phyloP scores from a whole-genome alignment of 305 asterid genomes.

The Solanum hybrid region DNA sequence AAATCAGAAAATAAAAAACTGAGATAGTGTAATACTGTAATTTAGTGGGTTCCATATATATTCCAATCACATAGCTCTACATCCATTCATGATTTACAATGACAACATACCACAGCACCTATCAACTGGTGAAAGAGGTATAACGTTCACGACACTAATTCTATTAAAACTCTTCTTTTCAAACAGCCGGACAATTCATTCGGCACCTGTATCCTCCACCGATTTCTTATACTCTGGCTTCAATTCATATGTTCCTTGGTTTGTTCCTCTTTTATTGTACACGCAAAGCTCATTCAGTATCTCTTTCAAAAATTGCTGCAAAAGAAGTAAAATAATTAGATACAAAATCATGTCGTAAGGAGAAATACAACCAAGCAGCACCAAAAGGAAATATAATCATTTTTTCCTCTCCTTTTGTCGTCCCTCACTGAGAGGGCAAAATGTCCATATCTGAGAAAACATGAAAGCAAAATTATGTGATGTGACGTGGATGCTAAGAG shows the following conservation, averaged over 20 bases:
- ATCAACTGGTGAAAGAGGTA: background rate
- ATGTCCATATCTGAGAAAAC: background rate
- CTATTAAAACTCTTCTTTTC: background rate
- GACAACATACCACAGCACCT: background rate
- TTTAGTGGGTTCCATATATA: background rate
- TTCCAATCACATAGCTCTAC: background rate
- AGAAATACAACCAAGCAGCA: background rate
- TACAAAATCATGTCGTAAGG: background rate
- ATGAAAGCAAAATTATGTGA: background rate
- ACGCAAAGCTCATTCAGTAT: conserved; percentile 73
- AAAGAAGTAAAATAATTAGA: conserved; percentile 8
- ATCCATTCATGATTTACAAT: background rate
- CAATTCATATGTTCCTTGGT: conserved; percentile 92
- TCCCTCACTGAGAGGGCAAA: background rate
- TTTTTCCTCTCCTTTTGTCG: background rate
- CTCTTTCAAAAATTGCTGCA: conserved; percentile 92
- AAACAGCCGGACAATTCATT: conserved; percentile 17
- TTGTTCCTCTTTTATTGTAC: conserved; percentile 84
- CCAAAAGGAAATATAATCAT: background rate
- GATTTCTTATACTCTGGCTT: conserved; percentile 89
- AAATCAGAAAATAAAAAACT: background rate
- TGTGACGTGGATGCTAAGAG: background rate
- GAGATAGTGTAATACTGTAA: background rate
- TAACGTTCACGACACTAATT: background rate
- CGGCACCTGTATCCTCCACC: conserved; percentile 69